Percentiles rank a stretch among this genome's conserved stretches.
phyloP scores from a whole-genome alignment of 345 rosid genomes.

The Psidium guajava region DNA sequence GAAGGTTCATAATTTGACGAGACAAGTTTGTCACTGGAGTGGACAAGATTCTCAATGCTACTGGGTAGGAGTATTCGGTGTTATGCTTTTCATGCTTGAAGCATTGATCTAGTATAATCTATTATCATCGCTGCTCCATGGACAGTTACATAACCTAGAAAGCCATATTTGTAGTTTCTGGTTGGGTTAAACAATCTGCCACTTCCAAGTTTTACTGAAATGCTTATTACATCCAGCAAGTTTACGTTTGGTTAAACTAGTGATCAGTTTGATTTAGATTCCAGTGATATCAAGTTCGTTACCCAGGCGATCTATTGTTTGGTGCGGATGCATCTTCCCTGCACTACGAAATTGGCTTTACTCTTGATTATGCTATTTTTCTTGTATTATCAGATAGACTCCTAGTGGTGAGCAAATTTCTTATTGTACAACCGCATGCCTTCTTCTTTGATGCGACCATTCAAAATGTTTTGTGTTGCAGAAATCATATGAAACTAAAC shows the following conservation, averaged over 20 bases:
- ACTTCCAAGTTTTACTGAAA: background rate
- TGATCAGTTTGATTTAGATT: background rate
- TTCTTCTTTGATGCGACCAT: background rate
- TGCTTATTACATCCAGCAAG: background rate
- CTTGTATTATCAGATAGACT: background rate
- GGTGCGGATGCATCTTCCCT: background rate
- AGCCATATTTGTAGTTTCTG: background rate
- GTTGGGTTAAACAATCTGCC: background rate
- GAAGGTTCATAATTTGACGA: background rate
- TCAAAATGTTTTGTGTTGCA: conserved; percentile 18
- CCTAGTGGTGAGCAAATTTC: background rate
- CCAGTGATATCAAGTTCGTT: background rate
- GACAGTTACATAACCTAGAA: background rate
- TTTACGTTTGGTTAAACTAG: background rate
- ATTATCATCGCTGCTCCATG: background rate
- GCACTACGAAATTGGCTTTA: background rate
- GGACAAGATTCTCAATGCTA: background rate
- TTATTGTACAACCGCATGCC: background rate
- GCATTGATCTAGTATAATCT: background rate
- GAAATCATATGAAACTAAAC: conserved; percentile 99
- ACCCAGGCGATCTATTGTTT: background rate
- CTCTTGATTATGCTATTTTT: background rate
- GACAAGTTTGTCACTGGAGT: background rate
- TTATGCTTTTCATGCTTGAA: background rate
- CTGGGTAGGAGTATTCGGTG: background rate